Conservation (phyloP, 2,329 filamentous ascomycete genomes). For the Calonectria ilicicola region DNA sequence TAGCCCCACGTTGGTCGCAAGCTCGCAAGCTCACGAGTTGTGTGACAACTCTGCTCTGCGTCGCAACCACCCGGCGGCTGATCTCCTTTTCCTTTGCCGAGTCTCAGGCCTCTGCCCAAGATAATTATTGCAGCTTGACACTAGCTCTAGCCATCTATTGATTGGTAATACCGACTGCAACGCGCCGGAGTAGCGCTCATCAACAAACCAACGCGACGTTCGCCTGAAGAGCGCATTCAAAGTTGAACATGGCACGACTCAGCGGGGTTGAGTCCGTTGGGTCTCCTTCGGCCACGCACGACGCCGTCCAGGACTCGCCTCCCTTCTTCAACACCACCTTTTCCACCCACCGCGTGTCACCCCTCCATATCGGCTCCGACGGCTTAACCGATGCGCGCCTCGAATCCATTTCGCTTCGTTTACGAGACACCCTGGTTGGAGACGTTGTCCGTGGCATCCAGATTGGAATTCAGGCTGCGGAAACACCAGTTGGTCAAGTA, state of each 20-base stretch:
- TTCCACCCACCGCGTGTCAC: constrained; percentile 66
- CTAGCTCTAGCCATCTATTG: not conserved
- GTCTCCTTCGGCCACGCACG: constrained; percentile 21
- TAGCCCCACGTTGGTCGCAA: not conserved
- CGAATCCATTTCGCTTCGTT: constrained; percentile 56
- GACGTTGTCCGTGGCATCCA: constrained; percentile 72
- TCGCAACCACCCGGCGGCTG: not conserved
- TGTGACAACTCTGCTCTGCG: not conserved
- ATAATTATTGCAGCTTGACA: too few species aligned
- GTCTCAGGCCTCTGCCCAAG: too few species aligned
- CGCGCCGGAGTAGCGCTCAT: not conserved
- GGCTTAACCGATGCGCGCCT: constrained; percentile 55
- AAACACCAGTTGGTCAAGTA: constrained; percentile 53
- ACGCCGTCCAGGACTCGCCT: constrained; percentile 43
- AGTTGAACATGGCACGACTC: constrained; percentile 34
- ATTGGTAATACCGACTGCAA: not conserved
- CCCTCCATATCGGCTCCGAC: constrained; percentile 60
- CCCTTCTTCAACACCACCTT: constrained; percentile 71
- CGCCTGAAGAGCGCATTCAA: not conserved
- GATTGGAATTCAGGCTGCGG: constrained; percentile 59
- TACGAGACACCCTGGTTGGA: constrained; percentile 68
- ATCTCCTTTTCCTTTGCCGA: not conserved
- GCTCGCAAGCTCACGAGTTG: not conserved
- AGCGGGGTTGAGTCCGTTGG: constrained; percentile 34
- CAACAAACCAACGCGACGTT: not conserved